Percentiles rank a stretch among this genome's conserved stretches.
phyloP scores from a whole-genome alignment of 331 rosid species.

The Erythrophleum ivorense region DNA sequence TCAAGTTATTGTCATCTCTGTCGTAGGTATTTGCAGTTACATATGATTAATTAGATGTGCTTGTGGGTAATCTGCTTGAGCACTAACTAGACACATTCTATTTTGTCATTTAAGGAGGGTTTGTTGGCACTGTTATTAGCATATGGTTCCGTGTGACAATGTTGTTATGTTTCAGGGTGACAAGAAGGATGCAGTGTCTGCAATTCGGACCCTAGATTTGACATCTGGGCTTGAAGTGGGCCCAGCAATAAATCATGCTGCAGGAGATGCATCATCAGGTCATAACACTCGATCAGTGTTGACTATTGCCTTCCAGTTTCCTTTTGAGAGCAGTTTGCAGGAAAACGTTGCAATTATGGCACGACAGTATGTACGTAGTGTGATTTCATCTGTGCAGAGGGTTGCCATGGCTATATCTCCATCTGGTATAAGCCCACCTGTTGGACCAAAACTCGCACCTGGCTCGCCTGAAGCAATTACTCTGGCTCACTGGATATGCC shows the following conservation, averaged over 20 bases:
- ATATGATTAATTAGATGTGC: neutral
- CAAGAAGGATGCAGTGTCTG: constrained; percentile 56
- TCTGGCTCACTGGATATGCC: constrained; percentile 86
- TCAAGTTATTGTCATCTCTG: neutral
- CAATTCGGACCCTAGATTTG: constrained; percentile 78
- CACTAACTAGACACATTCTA: neutral
- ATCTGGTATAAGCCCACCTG: constrained; percentile 63
- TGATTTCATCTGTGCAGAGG: constrained; percentile 91
- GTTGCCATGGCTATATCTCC: constrained; percentile 96
- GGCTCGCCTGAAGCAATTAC: constrained; percentile 90
- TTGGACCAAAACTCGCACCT: constrained; percentile 70
- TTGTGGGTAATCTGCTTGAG: neutral
- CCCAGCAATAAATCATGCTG: constrained; percentile 52
- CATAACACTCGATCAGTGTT: constrained; percentile 76
- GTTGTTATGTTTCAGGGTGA: constrained; percentile 61
- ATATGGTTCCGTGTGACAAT: neutral
- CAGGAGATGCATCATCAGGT: constrained; percentile 56
- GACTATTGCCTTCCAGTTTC: constrained; percentile 97
- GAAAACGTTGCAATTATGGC: constrained; percentile 88
- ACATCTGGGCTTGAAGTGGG: constrained; percentile 91
- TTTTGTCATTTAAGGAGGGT: neutral
- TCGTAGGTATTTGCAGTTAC: neutral
- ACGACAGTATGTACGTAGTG: constrained; percentile 82
- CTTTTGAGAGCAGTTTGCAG: constrained; percentile 76
- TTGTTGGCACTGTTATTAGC: neutral